phyloP scores from a whole-genome alignment of 179 eudicot genomes.

The Silene noctiflora region DNA sequence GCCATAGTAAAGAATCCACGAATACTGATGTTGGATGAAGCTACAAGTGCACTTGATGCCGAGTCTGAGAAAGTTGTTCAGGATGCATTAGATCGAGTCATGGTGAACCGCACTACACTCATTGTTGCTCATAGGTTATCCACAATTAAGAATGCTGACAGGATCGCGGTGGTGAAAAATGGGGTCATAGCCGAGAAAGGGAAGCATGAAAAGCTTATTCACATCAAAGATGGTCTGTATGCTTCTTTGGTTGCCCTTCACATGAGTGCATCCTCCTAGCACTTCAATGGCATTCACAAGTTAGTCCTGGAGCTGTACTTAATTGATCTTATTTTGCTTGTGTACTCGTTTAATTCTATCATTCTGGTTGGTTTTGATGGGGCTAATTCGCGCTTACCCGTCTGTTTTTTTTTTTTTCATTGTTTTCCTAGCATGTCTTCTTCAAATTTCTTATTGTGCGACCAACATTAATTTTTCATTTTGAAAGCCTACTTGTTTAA shows the following conservation, averaged over 20 bases:
- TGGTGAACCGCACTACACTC: conserved; percentile 31
- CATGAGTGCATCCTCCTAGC: conserved; percentile 24
- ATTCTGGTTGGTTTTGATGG: neutral
- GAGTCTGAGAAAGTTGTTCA: conserved; percentile 37
- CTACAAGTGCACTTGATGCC: conserved; percentile 38
- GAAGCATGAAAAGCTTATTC: conserved; percentile 29
- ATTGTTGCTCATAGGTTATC: conserved; percentile 34
- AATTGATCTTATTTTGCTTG: neutral
- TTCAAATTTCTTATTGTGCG: neutral
- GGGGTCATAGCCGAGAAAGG: conserved; percentile 38
- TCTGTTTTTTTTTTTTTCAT: neutral
- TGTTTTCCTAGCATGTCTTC: neutral
- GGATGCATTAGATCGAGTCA: conserved; percentile 30
- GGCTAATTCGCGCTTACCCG: neutral
- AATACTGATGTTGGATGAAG: conserved; percentile 33
- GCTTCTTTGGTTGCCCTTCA: conserved; percentile 37
- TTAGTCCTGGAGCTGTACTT: neutral
- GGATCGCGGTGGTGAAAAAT: conserved; percentile 33
- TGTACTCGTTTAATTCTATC: neutral
- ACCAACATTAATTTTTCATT: neutral
- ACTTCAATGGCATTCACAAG: neutral
- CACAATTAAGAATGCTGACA: conserved; percentile 31
- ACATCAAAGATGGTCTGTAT: conserved; percentile 26
- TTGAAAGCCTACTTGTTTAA: neutral
- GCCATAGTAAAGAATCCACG: conserved; percentile 32